Percentiles rank a stretch among this genome's conserved stretches.
phyloP scores from a whole-genome alignment of 2,329 filamentous ascomycete species.

The Alternaria atra region DNA sequence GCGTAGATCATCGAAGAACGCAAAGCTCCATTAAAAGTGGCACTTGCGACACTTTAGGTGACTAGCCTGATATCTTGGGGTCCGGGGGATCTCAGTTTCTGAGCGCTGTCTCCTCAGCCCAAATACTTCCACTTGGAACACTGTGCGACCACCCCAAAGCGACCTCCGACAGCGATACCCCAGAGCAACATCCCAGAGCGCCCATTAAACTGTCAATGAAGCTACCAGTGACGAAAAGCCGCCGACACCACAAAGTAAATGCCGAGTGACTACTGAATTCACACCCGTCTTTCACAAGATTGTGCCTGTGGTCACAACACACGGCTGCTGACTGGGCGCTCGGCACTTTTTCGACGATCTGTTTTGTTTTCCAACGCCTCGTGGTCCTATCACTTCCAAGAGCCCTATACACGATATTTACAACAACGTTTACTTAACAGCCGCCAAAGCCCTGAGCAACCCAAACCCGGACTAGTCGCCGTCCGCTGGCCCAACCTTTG shows the following conservation, averaged over 20 bases:
- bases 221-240: conserved; percentile 1
- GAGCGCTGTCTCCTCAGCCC: conserved; percentile 3
- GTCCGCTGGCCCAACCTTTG: conserved; percentile 1
- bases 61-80: conserved; percentile 6
- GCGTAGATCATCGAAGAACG: conserved; percentile 12
- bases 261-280: conserved; percentile 11
- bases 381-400: conserved; percentile 13
- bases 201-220: conserved; percentile 4
- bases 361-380: conserved; percentile 7
- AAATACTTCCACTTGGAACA: conserved; percentile 6
- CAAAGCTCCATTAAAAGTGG: conserved; percentile 9
- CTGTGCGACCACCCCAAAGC: conserved; percentile 7
- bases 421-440: neutral
- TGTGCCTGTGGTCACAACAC: conserved; percentile 5
- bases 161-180: conserved; percentile 9
- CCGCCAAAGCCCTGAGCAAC: conserved; percentile 9
- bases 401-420: conserved; percentile 10
- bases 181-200: conserved; percentile 18
- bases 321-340: conserved; percentile 7
- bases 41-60: conserved; percentile 8
- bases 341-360: conserved; percentile 5
- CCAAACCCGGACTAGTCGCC: neutral
- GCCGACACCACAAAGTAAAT: conserved; percentile 12
- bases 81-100: conserved; percentile 6
- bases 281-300: neutral